phyloP scores from a whole-genome alignment of 345 rosid species.

The Eucalyptus tenuipes region DNA sequence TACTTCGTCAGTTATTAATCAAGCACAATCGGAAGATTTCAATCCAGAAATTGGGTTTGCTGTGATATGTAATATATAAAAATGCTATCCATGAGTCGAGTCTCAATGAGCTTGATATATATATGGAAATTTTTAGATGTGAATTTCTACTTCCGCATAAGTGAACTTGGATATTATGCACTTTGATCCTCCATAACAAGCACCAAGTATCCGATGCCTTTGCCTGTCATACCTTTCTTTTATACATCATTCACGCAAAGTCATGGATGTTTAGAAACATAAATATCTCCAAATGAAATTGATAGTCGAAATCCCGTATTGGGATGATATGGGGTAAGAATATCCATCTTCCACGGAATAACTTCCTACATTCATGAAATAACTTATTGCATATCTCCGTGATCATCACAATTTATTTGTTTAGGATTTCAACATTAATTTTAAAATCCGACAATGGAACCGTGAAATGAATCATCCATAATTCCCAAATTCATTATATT shows the following conservation, averaged over 20 bases:
- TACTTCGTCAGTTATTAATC: not conserved
- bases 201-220: not conserved
- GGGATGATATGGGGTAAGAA: not conserved
- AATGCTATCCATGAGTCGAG: not conserved
- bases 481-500: not conserved
- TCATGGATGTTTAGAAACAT: not conserved
- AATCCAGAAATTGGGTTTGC: not conserved
- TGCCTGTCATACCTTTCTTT: not conserved
- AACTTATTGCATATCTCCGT: not conserved
- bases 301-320: not conserved
- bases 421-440: not conserved
- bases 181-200: not conserved
- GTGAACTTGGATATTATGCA: not conserved
- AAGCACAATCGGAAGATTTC: not conserved
- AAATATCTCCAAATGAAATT: not conserved
- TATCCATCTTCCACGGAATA: not conserved
- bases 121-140: not conserved
- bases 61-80: not conserved
- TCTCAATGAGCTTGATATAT: not conserved
- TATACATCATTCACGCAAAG: not conserved
- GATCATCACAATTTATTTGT: not conserved
- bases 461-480: not conserved
- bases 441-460: not conserved
- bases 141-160: not conserved
- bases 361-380: not conserved